A percentile compares a stretch with the other conserved stretches of the same genome.
Evolutionary conservation across 257 asterid species (phyloP).

Genomic region (Petunia axillaris): DNA sequence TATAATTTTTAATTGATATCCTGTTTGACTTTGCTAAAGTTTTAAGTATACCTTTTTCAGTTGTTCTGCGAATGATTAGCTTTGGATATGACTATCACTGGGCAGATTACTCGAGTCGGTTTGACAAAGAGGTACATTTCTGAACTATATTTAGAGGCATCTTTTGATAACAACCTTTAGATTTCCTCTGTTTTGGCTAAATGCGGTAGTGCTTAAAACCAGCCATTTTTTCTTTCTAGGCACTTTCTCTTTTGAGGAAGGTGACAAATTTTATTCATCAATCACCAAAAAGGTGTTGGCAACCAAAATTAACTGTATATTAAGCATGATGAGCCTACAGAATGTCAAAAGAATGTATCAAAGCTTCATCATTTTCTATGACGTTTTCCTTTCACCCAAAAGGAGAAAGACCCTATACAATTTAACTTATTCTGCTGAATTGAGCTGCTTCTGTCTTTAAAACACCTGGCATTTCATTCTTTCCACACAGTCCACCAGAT

Average conservation of each 20-base stretch:
- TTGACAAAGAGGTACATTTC: slow-evolving; percentile 71
- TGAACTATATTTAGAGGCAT: neutral
- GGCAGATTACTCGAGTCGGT: slow-evolving; percentile 55
- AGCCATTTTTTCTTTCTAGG: neutral
- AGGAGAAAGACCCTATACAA: too few relatives aligned
- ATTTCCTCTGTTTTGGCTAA: neutral
- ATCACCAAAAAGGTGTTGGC: too few relatives aligned
- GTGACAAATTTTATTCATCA: too few relatives aligned
- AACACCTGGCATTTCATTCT: too few relatives aligned
- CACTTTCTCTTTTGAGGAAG: neutral
- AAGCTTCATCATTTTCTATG: too few relatives aligned
- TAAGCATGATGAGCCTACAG: too few relatives aligned
- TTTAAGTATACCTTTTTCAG: slow-evolving; percentile 43
- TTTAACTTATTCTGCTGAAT: too few relatives aligned
- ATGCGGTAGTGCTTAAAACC: neutral
- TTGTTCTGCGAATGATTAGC: slow-evolving; percentile 96
- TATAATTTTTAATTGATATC: neutral
- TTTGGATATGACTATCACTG: slow-evolving; percentile 95
- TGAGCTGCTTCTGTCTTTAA: too few relatives aligned
- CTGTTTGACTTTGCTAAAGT: neutral
- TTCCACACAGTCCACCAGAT: too few relatives aligned
- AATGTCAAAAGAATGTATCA: too few relatives aligned
- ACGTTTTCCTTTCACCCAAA: too few relatives aligned
- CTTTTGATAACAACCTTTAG: slow-evolving; percentile 25
- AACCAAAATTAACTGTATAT: too few relatives aligned